Evolutionary conservation across 768 basidiomycete species (phyloP).

Genomic region (Pulveroboletus ravenelii): DNA sequence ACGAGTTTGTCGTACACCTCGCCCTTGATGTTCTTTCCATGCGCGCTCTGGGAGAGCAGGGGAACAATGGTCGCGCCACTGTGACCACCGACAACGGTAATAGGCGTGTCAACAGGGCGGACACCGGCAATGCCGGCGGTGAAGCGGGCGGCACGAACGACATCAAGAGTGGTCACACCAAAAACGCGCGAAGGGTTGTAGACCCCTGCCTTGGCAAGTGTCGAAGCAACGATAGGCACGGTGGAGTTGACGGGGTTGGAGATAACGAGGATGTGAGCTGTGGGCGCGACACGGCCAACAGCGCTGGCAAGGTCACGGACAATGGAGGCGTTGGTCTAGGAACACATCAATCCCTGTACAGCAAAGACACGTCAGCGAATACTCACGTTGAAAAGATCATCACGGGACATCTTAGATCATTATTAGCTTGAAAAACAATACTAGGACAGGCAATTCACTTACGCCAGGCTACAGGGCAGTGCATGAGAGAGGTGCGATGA

Average conservation of each 20-base stretch:
- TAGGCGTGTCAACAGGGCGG: conserved; percentile 58
- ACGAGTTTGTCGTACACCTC: conserved; percentile 76
- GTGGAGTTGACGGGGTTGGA: conserved; percentile 99
- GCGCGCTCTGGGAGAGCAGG: conserved; percentile 75
- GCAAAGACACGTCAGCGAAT: background rate
- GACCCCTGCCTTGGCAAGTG: conserved; percentile 86
- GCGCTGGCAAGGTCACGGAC: conserved; percentile 93
- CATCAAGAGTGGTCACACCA: conserved; percentile 97
- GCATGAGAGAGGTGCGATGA: conserved; percentile 19
- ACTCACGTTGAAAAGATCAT: conserved; percentile 91
- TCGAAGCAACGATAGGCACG: conserved; percentile 93
- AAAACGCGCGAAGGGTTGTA: conserved; percentile 88
- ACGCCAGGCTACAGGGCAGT: conserved; percentile 65
- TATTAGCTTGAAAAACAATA: conserved; percentile 23
- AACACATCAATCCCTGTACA: background rate
- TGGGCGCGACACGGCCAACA: conserved; percentile 78
- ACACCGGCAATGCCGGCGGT: conserved; percentile 63
- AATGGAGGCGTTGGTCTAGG: conserved; percentile 93
- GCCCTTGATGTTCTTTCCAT: conserved; percentile 69
- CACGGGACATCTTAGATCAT: conserved; percentile 79
- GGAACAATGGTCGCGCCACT: conserved; percentile 97
- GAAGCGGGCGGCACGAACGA: conserved; percentile 94
- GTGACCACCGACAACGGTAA: conserved; percentile 95
- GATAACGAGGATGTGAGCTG: conserved; percentile 93
- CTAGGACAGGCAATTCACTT: conserved; percentile 36